These are phyloP conservation scores for Penicillium malachiteum DNA, from an alignment of 495 filamentous ascomycete genomes.

Conservation along the genomic window DNA sequence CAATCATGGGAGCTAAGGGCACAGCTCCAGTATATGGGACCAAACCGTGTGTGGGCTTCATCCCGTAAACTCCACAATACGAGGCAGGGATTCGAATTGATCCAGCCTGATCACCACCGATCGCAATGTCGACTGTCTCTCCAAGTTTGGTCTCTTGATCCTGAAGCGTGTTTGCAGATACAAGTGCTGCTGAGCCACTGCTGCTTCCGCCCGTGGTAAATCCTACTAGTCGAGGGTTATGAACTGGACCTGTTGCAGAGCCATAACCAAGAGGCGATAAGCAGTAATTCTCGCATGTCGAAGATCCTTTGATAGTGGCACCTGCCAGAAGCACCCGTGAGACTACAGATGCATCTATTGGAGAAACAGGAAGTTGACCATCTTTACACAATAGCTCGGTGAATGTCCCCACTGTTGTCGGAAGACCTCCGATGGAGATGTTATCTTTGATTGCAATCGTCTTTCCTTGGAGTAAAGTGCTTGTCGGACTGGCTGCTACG, in stretches of 20 bases:
- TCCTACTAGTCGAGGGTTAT: slow-evolving; percentile 41
- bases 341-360: slow-evolving; percentile 38
- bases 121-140: slow-evolving; percentile 49
- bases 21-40: slow-evolving; percentile 50
- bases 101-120: slow-evolving; percentile 59
- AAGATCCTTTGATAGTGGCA: slow-evolving; percentile 33
- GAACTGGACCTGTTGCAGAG: slow-evolving; percentile 43
- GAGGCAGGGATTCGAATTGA: slow-evolving; percentile 53
- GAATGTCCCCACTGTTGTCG: slow-evolving; percentile 31
- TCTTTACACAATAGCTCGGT: slow-evolving; percentile 23
- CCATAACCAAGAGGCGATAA: slow-evolving; percentile 34
- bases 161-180: slow-evolving; percentile 42
- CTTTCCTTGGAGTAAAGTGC: slow-evolving; percentile 22
- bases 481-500: slow-evolving; percentile 11
- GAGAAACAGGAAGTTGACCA: slow-evolving; percentile 24
- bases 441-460: slow-evolving; percentile 40
- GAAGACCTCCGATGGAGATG: slow-evolving; percentile 33
- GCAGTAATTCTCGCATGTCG: slow-evolving; percentile 46
- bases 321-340: slow-evolving; percentile 41
- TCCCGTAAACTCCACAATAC: slow-evolving; percentile 40
- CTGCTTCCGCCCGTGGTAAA: slow-evolving; percentile 52
- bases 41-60: slow-evolving; percentile 52
- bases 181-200: slow-evolving; percentile 49
- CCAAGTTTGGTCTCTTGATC: slow-evolving; percentile 17
- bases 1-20: slow-evolving; percentile 39